Percentiles rank a stretch among this genome's conserved stretches.
Conservation (phyloP, 495 filamentous ascomycete species). For the Aspergillus baeticus region DNA sequence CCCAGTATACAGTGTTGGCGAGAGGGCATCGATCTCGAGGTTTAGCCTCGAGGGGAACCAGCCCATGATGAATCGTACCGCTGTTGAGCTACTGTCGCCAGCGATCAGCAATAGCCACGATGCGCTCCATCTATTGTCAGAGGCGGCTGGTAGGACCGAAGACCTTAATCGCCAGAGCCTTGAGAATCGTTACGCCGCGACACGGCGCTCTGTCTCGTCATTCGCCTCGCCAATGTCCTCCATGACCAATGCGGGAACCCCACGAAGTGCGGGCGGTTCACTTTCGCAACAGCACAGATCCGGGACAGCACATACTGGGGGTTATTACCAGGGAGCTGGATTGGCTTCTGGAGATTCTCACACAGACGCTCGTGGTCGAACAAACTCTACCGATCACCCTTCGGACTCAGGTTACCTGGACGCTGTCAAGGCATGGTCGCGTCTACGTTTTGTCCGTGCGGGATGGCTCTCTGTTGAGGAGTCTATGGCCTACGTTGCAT, state of each 20-base stretch:
- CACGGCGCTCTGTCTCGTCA: slow-evolving; percentile 42
- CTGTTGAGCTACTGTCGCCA: slow-evolving; percentile 54
- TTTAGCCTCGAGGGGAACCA: slow-evolving; percentile 37
- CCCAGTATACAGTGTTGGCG: slow-evolving; percentile 28
- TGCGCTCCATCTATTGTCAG: slow-evolving; percentile 58
- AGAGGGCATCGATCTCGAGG: slow-evolving; percentile 24
- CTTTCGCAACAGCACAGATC: slow-evolving; percentile 37
- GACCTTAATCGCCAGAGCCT: slow-evolving; percentile 44
- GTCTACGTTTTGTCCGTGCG: slow-evolving; percentile 87
- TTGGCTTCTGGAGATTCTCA: slow-evolving; percentile 32
- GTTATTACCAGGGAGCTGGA: slow-evolving; percentile 29
- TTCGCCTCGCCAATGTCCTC: slow-evolving; percentile 44
- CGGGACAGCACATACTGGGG: slow-evolving; percentile 27
- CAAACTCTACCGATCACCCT: slow-evolving; percentile 23
- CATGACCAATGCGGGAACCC: slow-evolving; percentile 39
- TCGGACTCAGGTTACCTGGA: slow-evolving; percentile 47
- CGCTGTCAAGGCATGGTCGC: slow-evolving; percentile 81
- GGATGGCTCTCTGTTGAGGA: slow-evolving; percentile 96
- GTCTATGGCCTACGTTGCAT: slow-evolving; percentile 88
- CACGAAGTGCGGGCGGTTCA: slow-evolving; percentile 36
- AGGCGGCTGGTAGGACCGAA: slow-evolving; percentile 55
- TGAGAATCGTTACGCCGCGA: slow-evolving; percentile 38
- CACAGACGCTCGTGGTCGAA: slow-evolving; percentile 28
- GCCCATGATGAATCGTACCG: slow-evolving; percentile 54
- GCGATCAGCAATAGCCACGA: slow-evolving; percentile 60